Evolutionary conservation across 129 eudicot species (phyloP).

Genomic region (Chrysanthemum lavandulifolium): DNA sequence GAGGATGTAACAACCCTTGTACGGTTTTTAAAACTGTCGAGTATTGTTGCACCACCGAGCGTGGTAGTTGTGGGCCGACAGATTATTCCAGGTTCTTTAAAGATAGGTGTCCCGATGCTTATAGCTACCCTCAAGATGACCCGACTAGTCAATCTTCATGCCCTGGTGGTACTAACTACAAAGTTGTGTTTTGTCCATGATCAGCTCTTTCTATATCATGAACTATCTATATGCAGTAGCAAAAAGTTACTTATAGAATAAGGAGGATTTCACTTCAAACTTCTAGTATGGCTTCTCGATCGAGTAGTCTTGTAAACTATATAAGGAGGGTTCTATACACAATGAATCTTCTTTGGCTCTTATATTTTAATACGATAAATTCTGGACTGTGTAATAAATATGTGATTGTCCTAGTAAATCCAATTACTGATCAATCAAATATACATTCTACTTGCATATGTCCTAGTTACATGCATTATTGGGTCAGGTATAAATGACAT

Average conservation of each 20-base stretch:
- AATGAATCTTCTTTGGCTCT: conserved; percentile 2
- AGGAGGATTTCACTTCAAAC: conserved; percentile 3
- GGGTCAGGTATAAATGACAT: no score
- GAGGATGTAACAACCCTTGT: conserved; percentile 59
- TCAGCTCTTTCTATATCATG: no score
- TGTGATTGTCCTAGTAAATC: no score
- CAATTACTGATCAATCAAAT: no score
- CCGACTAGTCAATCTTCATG: conserved; percentile 43
- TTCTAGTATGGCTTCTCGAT: not conserved
- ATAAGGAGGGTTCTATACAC: conserved; percentile 12
- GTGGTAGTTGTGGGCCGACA: conserved; percentile 34
- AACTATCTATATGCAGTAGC: no score
- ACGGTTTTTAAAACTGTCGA: conserved; percentile 26
- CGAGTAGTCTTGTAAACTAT: not conserved
- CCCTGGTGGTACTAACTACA: conserved; percentile 48
- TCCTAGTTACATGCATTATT: no score
- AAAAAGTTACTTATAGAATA: conserved; percentile 7
- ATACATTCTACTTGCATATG: no score
- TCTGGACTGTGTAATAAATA: no score
- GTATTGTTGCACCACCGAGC: conserved; percentile 32
- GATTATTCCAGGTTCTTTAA: conserved; percentile 30
- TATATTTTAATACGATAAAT: no score
- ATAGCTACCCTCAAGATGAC: conserved; percentile 39
- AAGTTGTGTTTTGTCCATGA: conserved; percentile 49
- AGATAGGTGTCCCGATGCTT: conserved; percentile 38